These are phyloP conservation scores for Lepidium didymum DNA, from an alignment of 345 rosid genomes.

Conservation along the genomic window DNA sequence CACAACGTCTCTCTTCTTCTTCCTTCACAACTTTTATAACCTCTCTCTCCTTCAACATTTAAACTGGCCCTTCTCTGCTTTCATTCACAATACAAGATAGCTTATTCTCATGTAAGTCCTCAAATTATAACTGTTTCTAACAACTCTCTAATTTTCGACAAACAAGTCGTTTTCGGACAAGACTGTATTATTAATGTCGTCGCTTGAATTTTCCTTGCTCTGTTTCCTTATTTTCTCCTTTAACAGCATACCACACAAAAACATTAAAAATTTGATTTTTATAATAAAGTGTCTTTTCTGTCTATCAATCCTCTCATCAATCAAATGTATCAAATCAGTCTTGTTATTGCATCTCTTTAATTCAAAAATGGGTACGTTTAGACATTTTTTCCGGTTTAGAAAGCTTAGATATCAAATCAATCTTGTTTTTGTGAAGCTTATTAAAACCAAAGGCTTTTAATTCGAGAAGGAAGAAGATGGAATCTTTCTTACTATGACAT, in stretches of 20 bases:
- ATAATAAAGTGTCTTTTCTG: neutral
- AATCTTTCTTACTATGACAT: constrained; percentile 9
- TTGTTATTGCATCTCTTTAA: neutral
- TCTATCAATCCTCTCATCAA: neutral
- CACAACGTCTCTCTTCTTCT: constrained; percentile 3
- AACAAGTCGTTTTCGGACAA: constrained; percentile 17
- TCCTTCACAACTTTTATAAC: neutral
- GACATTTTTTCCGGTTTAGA: neutral
- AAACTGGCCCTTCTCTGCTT: constrained; percentile 28
- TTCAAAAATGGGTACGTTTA: constrained; percentile 3
- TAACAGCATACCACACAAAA: constrained; percentile 7
- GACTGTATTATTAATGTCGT: constrained; percentile 9
- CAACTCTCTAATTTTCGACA: neutral
- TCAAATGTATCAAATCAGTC: neutral
- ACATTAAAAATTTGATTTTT: neutral
- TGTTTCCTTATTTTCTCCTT: constrained; percentile 15
- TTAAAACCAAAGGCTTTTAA: no score
- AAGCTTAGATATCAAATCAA: no score
- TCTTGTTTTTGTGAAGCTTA: no score
- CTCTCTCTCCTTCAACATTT: neutral
- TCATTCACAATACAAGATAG: constrained; percentile 22
- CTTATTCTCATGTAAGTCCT: constrained; percentile 28
- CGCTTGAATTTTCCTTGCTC: constrained; percentile 19
- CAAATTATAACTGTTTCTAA: neutral
- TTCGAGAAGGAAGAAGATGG: constrained; percentile 32